Percentiles rank a stretch among this genome's conserved stretches.
Evolutionary conservation across 768 basidiomycete genomes (phyloP).

Genomic region (Neoboletus subvelutipes): DNA sequence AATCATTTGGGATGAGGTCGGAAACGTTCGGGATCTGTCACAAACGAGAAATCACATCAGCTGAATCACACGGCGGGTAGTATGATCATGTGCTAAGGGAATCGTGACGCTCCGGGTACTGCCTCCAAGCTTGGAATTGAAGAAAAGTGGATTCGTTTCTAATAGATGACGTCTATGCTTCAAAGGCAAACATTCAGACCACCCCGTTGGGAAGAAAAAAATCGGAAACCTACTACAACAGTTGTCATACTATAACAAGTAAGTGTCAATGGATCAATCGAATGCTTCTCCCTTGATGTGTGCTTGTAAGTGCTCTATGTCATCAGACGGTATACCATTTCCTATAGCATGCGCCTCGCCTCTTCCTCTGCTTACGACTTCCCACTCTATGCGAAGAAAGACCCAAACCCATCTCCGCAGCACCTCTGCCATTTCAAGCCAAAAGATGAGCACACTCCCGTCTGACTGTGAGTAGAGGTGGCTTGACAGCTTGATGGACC

Average conservation of each 20-base stretch:
- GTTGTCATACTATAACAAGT: background rate
- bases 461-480: slow-evolving; percentile 81
- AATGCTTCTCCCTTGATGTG: slow-evolving; percentile 13
- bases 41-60: background rate
- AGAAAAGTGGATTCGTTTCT: background rate
- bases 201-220: background rate
- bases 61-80: background rate
- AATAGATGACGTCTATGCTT: slow-evolving; percentile 9
- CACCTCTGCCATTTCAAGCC: slow-evolving; percentile 88
- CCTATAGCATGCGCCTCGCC: slow-evolving; percentile 4
- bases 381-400: slow-evolving; percentile 96
- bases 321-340: slow-evolving; percentile 8
- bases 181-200: slow-evolving; percentile 1
- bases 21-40: slow-evolving; percentile 10
- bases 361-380: slow-evolving; percentile 63
- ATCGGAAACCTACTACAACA: slow-evolving; percentile 15
- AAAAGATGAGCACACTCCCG: slow-evolving; percentile 80
- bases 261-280: slow-evolving; percentile 16
- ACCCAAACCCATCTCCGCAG: slow-evolving; percentile 97
- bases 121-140: background rate
- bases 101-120: slow-evolving; percentile 2
- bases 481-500: slow-evolving; percentile 87
- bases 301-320: slow-evolving; percentile 15
- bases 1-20: slow-evolving; percentile 4
- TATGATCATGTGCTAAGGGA: background rate